Base-by-base conservation (phyloP, 2,329 filamentous ascomycete species). In the Ceratocystis lukuohia region DNA sequence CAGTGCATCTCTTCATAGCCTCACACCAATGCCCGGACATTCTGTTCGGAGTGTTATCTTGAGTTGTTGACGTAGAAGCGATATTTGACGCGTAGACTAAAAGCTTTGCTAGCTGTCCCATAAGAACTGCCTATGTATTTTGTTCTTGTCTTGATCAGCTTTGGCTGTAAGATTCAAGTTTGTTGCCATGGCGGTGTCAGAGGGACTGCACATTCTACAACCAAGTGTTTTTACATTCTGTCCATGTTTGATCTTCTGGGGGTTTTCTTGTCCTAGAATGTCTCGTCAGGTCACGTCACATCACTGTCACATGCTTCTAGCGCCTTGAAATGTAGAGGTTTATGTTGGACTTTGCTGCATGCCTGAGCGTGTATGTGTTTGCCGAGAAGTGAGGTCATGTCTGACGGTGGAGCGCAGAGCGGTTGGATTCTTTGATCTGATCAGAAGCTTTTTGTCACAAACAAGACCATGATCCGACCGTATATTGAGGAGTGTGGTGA, bases 1-100 rank as follows among this genome's bases (percentile, higher is more conserved):
- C 89, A 93, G 89, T 92, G 84, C 88, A 88, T 83, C 81, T 81
- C 86, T 86, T 85, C 81, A 82, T 79, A 65, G 62, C 76, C 77
- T 79, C 75, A 76, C 77, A 79, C 80, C 79, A 76, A 79, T 76
- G 75, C 79, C 77, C 76, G 79, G 80, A 78, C 88, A 82, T 92
- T 89, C 84, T 91, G 88, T 80, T 78, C 78, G 80, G 73, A 70
- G 74, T 78, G 77, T 77, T 77, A 76, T 72, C 75, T 80, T 80
- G 78, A 73, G 77, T 78, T 77, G 76, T 88, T 87, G 85, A 82
- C 86, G 82, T 77, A 77, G 72, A 76, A 78, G 81, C 82, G 82
- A 82, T 86, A 83, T 80, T 66, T 64, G 67, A 68, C 67, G 67
- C 67, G 67, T 68, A 68, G 67, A 68, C 67, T 61, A 61, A 68